Evolutionary conservation across 1,284 basidiomycete species (phyloP).

Genomic region (Bjerkandera adusta): DNA sequence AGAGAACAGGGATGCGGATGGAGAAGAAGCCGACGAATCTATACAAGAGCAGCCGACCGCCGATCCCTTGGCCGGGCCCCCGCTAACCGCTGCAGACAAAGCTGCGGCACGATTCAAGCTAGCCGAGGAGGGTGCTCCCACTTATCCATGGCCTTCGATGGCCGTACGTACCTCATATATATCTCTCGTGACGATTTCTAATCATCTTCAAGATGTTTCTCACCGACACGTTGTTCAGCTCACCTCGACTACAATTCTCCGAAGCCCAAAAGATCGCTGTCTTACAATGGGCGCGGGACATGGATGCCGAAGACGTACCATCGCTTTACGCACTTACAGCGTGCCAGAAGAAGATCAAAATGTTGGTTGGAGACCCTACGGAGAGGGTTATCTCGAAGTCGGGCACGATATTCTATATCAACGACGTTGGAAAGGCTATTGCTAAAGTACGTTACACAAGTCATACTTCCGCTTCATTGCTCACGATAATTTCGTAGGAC

Average conservation of each 20-base stretch:
- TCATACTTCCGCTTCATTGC: neutral
- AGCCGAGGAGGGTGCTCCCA: too few relatives aligned
- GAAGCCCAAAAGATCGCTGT: slow-evolving; percentile 1
- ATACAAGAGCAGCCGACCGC: too few relatives aligned
- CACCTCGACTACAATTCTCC: slow-evolving; percentile 4
- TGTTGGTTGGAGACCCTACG: slow-evolving; percentile 1
- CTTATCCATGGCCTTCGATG: too few relatives aligned
- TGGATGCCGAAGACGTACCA: slow-evolving; percentile 3
- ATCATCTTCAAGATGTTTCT: slow-evolving; percentile 32
- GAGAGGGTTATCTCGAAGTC: neutral
- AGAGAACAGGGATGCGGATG: too few relatives aligned
- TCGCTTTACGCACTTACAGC: neutral
- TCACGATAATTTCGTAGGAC: slow-evolving; percentile 22
- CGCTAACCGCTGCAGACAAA: too few relatives aligned
- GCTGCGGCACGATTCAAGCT: too few relatives aligned
- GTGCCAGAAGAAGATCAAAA: neutral
- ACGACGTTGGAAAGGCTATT: slow-evolving; percentile 1
- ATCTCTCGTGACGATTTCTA: too few relatives aligned
- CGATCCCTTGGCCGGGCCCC: too few relatives aligned
- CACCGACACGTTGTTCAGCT: slow-evolving; percentile 3
- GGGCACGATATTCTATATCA: slow-evolving; percentile 7
- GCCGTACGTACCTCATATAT: too few relatives aligned
- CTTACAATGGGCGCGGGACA: neutral
- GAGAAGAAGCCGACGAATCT: too few relatives aligned
- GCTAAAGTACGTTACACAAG: slow-evolving; percentile 1